phyloP scores from a whole-genome alignment of 805 yeast genomes.

The Lipomyces orientalis region DNA sequence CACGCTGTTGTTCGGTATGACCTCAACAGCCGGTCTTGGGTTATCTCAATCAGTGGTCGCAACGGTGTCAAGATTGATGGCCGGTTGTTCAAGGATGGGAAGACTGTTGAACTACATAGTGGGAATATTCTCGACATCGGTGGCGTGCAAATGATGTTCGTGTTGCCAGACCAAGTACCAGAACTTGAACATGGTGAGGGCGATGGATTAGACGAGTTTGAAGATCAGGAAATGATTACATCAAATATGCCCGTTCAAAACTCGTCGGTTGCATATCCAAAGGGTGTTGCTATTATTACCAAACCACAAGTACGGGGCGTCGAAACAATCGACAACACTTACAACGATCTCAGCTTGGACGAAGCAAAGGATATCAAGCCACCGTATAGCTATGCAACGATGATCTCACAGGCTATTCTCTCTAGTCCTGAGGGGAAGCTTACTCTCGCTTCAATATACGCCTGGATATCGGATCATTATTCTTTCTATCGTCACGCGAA shows the following conservation, averaged over 20 bases:
- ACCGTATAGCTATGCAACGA: conserved; percentile 95
- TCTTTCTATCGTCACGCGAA: conserved; percentile 90
- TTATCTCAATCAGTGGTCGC: conserved; percentile 79
- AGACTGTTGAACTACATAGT: conserved; percentile 61
- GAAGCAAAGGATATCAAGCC: conserved; percentile 94
- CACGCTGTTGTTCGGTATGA: conserved; percentile 88
- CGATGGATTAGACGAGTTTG: conserved; percentile 20
- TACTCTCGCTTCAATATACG: conserved; percentile 89
- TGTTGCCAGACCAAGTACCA: conserved; percentile 70
- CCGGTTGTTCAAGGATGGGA: conserved; percentile 49
- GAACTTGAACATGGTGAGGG: conserved; percentile 26
- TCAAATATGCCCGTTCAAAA: conserved; percentile 19
- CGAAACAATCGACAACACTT: conserved; percentile 41
- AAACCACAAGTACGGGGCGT: conserved; percentile 50
- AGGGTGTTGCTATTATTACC: conserved; percentile 51
- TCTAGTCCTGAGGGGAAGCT: conserved; percentile 86
- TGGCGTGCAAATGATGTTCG: conserved; percentile 99
- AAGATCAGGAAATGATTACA: conserved; percentile 21
- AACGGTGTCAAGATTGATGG: conserved; percentile 94
- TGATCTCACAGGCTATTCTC: conserved; percentile 96
- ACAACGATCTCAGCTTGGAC: conserved; percentile 70
- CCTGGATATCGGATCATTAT: conserved; percentile 85
- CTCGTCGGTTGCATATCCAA: conserved; percentile 45
- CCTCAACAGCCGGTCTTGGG: conserved; percentile 79
- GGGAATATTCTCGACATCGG: conserved; percentile 96